Evolutionary conservation across 805 yeast genomes (phyloP).

Genomic region (Lachancea thermotolerans): DNA sequence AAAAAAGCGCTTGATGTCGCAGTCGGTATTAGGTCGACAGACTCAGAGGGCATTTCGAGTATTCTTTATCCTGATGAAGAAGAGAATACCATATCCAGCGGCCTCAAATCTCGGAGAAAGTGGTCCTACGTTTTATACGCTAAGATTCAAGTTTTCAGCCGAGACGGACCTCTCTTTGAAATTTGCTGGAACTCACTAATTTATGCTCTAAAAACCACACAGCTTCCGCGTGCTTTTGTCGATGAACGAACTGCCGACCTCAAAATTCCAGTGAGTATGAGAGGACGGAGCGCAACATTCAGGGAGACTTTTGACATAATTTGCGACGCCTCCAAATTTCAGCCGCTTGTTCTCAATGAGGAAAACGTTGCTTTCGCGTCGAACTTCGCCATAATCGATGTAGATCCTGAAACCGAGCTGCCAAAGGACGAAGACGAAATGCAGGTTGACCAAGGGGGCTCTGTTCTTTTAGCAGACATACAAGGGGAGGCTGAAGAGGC

Average conservation of each 20-base stretch:
- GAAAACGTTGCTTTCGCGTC: slow-evolving; percentile 37
- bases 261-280: slow-evolving; percentile 45
- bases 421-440: slow-evolving; percentile 29
- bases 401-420: slow-evolving; percentile 32
- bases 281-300: slow-evolving; percentile 42
- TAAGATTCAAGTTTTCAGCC: slow-evolving; percentile 66
- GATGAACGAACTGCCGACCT: slow-evolving; percentile 55
- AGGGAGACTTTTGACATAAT: slow-evolving; percentile 46
- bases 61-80: slow-evolving; percentile 43
- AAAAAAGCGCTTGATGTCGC: slow-evolving; percentile 41
- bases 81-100: slow-evolving; percentile 21
- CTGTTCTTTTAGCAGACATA: slow-evolving; percentile 58
- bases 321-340: slow-evolving; percentile 43
- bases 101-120: slow-evolving; percentile 36
- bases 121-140: slow-evolving; percentile 62
- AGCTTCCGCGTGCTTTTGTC: slow-evolving; percentile 60
- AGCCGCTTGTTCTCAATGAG: slow-evolving; percentile 36
- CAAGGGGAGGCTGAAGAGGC: slow-evolving; percentile 83
- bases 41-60: slow-evolving; percentile 42
- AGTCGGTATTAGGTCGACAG: slow-evolving; percentile 41
- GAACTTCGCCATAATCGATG: slow-evolving; percentile 54
- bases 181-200: slow-evolving; percentile 63
- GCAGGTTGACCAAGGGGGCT: slow-evolving; percentile 25
- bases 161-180: slow-evolving; percentile 79
- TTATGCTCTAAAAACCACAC: slow-evolving; percentile 51